Conservation (phyloP, 495 filamentous ascomycete genomes). For the Hypoxylon lenormandii region DNA sequence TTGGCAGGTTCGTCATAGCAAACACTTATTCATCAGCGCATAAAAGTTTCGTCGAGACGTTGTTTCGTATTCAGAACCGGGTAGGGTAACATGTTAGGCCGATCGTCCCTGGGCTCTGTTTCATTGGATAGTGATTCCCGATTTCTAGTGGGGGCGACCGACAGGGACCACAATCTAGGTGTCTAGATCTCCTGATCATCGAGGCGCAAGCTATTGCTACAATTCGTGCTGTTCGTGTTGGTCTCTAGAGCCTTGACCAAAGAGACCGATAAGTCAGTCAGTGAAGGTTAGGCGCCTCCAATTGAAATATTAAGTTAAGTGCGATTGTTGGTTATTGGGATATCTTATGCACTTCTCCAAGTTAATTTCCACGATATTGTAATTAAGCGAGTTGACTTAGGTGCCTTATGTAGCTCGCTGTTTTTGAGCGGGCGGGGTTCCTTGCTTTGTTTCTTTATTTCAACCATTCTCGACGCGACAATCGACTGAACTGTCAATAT, state of each 20-base stretch:
- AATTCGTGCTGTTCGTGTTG: constrained; percentile 25
- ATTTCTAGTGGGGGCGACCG: constrained; percentile 26
- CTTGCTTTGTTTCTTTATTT: too few species aligned
- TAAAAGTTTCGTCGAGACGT: constrained; percentile 27
- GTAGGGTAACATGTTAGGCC: constrained; percentile 25
- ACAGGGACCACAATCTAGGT: constrained; percentile 17
- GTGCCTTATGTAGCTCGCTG: too few species aligned
- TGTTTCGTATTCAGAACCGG: constrained; percentile 36
- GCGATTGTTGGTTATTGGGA: too few species aligned
- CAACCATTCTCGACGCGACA: too few species aligned
- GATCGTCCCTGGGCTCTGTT: constrained; percentile 18
- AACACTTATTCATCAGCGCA: constrained; percentile 22
- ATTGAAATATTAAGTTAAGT: too few species aligned
- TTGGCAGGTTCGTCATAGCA: constrained; percentile 22
- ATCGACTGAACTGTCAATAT: too few species aligned
- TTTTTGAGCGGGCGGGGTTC: too few species aligned
- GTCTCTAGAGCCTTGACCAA: neutral
- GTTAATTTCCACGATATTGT: too few species aligned
- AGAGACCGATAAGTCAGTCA: too few species aligned
- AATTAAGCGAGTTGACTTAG: too few species aligned
- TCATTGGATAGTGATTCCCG: constrained; percentile 30
- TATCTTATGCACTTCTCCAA: too few species aligned
- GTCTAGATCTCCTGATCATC: constrained; percentile 12
- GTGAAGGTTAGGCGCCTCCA: too few species aligned
- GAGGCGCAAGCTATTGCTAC: constrained; percentile 1